Evolutionary conservation across 768 basidiomycete genomes (phyloP), one percentile per base, ranked within the genome.

Genomic region (Kwoniella bestiolae): DNA sequence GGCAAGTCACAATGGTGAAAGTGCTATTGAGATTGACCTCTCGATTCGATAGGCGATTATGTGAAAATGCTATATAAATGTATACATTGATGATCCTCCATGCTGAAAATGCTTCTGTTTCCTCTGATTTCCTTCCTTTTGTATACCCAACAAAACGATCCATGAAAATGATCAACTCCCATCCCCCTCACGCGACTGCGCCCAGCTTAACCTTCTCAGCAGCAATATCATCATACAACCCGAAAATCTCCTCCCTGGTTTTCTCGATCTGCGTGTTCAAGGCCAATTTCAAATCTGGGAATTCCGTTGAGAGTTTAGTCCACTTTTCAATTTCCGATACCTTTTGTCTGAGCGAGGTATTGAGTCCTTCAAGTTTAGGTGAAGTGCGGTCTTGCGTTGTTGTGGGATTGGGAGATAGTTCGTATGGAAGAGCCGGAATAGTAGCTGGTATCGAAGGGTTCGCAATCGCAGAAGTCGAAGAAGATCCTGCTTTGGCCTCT

Each of bases 181-280:
- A 23, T 8, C 47, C 1, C 6, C 29, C 25, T 41, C 18, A 18
- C 12, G 11, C 18, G 12, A 41, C 18, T 41, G 35, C 16, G 7
- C 56, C 38, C 45, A 59, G n/a, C 8, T 29, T 58, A 6, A 12
- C n/a, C 38, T 47, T 58, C 29, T 65, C 63, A 47, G 23, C 38
- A n/a, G 52, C 46, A 29, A 65, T 65, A 34, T 29, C 26, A 65
- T 65, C 63, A 31, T 65, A 57, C 38, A 65, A 32, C 2, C n/a
- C 35, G 44, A 65, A 65, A 18, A 65, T 65, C 49, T 65, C 63
- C 14, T 38, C 56, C 18, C 58, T 56, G 5, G 63, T 65, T 35
- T 57, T 50, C 14, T 44, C 26, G 7, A 65, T 55, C 16, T 65
- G 63, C 6, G 16, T 55, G 41, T 23, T 34, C 25, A 65, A 49